A percentile compares a stretch with the other conserved stretches of the same genome.
Conservation (phyloP, 306 rosid species). For the Dicorynia guianensis region DNA sequence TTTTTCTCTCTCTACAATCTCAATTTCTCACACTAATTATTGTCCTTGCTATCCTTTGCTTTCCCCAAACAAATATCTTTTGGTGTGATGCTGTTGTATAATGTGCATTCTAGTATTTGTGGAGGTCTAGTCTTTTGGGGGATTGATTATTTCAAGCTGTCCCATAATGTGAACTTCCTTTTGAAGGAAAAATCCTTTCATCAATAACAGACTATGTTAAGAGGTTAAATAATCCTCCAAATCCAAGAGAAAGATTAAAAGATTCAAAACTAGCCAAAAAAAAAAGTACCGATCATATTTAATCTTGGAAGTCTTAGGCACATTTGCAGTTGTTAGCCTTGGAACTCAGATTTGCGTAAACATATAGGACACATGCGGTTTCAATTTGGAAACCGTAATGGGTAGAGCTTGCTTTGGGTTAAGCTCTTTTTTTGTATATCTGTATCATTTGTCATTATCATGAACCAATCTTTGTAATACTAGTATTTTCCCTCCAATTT, state of each 20-base stretch:
- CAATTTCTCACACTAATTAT: slow-evolving; percentile 18
- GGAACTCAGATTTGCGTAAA: slow-evolving; percentile 14
- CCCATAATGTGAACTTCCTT: slow-evolving; percentile 2
- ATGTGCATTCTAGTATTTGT: slow-evolving; percentile 24
- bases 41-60: neutral
- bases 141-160: slow-evolving; percentile 24
- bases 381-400: slow-evolving; percentile 19
- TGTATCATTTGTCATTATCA: slow-evolving; percentile 8
- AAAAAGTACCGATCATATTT: neutral
- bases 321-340: neutral
- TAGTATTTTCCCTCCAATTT: slow-evolving; percentile 31
- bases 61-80: neutral
- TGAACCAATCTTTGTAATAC: slow-evolving; percentile 23
- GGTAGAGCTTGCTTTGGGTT: slow-evolving; percentile 4
- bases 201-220: neutral
- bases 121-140: neutral
- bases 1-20: too few relatives aligned
- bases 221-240: slow-evolving; percentile 22
- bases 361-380: slow-evolving; percentile 9
- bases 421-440: slow-evolving; percentile 33
- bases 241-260: too few relatives aligned
- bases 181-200: slow-evolving; percentile 9
- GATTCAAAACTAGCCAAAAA: slow-evolving; percentile 12
- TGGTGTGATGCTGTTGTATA: neutral
- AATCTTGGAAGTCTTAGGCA: slow-evolving; percentile 14